phyloP scores from a whole-genome alignment of 805 yeast species.

The Zygoascus biomembranicola region DNA sequence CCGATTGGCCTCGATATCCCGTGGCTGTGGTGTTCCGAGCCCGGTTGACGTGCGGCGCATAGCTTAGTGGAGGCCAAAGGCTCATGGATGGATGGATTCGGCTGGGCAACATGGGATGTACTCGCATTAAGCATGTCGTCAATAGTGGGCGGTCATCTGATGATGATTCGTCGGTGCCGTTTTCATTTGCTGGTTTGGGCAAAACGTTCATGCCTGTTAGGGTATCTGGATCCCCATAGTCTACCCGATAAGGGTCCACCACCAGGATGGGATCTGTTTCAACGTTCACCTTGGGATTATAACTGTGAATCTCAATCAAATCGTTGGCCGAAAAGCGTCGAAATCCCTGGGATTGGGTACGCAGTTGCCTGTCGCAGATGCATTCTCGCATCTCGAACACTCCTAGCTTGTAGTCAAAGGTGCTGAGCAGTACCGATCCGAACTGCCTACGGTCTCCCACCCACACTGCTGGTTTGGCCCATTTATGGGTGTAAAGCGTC shows the following conservation, averaged over 20 bases:
- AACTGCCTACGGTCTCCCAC: constrained; percentile 20
- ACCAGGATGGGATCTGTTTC: not conserved
- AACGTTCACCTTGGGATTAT: not conserved
- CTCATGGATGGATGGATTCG: constrained; percentile 20
- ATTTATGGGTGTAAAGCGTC: constrained; percentile 14
- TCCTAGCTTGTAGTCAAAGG: constrained; percentile 8
- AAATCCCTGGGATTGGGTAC: not conserved
- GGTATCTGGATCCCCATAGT: not conserved
- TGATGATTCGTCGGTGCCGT: not conserved
- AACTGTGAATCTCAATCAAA: not conserved
- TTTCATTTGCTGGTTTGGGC: not conserved
- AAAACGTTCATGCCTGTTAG: not conserved
- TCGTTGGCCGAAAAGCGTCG: not conserved
- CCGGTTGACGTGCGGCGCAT: constrained; percentile 18
- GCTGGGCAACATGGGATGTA: constrained; percentile 13
- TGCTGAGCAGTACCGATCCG: constrained; percentile 19
- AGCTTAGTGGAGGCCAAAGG: constrained; percentile 10
- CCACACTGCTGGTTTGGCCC: constrained; percentile 24
- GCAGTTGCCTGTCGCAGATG: not conserved
- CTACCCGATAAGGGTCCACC: not conserved
- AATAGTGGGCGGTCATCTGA: not conserved
- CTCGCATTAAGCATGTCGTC: constrained; percentile 10
- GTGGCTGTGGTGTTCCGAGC: constrained; percentile 16
- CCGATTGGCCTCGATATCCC: constrained; percentile 16
- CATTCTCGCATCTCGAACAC: not conserved